Conservation (phyloP, 169 alveolate species). For the Plasmodium billcollinsi region DNA sequence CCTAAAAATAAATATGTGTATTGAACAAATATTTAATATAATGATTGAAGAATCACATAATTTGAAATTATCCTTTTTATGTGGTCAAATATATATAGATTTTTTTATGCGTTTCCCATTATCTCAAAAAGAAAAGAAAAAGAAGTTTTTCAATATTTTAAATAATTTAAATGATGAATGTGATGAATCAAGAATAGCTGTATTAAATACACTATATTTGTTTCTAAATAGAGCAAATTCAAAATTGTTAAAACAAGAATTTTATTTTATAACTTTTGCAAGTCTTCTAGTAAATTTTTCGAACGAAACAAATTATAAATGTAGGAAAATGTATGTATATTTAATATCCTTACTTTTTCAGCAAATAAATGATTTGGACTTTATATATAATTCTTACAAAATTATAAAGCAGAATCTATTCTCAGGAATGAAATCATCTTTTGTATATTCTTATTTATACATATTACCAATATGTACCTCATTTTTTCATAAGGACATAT, state of each 20-base stretch:
- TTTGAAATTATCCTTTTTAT: constrained; percentile 71
- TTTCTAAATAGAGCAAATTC: constrained; percentile 55
- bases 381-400: constrained; percentile 64
- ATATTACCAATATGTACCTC: constrained; percentile 54
- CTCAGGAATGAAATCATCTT: constrained; percentile 11
- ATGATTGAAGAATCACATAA: constrained; percentile 74
- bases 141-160: constrained; percentile 40
- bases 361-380: constrained; percentile 70
- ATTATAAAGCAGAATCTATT: constrained; percentile 29
- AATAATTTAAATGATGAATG: constrained; percentile 54
- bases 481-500: constrained; percentile 40
- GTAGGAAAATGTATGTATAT: constrained; percentile 69
- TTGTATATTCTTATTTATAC: constrained; percentile 40
- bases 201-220: constrained; percentile 42
- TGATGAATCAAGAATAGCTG: constrained; percentile 67
- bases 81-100: constrained; percentile 76
- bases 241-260: constrained; percentile 65
- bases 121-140: constrained; percentile 64
- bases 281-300: constrained; percentile 57
- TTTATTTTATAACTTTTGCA: constrained; percentile 30
- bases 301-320: constrained; percentile 63
- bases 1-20: constrained; percentile 58
- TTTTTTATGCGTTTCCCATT: constrained; percentile 67
- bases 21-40: constrained; percentile 60
- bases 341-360: constrained; percentile 45